phyloP scores from a whole-genome alignment of 495 filamentous ascomycete genomes.

The Penicillium subrubescens region DNA sequence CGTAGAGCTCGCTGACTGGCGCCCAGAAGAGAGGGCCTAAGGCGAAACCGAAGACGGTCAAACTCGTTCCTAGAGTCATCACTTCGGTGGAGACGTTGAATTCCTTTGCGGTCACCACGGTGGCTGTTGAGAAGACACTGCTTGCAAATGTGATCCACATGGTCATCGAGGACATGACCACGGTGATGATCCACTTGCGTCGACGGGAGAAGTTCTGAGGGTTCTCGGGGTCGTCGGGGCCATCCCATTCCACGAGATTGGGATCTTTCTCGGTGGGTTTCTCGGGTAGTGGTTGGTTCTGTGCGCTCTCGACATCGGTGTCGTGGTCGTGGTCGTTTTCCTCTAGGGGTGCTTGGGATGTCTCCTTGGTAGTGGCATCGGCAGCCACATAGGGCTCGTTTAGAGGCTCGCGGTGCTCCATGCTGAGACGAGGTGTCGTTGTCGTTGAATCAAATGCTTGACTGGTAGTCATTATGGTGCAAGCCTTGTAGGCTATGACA shows the following conservation, averaged over 20 bases:
- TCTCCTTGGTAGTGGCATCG: slow-evolving; percentile 7
- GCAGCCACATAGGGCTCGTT: slow-evolving; percentile 2
- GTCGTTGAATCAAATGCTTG: slow-evolving; percentile 22
- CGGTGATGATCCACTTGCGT: slow-evolving; percentile 72
- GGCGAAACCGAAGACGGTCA: slow-evolving; percentile 59
- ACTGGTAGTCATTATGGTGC: slow-evolving; percentile 8
- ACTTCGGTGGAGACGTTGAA: slow-evolving; percentile 57
- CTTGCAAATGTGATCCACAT: slow-evolving; percentile 62
- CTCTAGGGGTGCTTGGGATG: neutral
- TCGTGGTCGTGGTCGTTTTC: slow-evolving; percentile 8
- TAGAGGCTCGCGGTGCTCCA: slow-evolving; percentile 16
- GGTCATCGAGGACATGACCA: slow-evolving; percentile 59
- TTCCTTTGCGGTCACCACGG: slow-evolving; percentile 45
- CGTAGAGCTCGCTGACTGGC: slow-evolving; percentile 59
- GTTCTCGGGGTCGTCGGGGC: slow-evolving; percentile 65
- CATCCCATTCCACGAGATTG: slow-evolving; percentile 47
- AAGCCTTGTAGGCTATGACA: neutral
- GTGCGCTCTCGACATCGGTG: slow-evolving; percentile 26
- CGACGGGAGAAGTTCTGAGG: slow-evolving; percentile 65
- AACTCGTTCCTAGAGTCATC: slow-evolving; percentile 56
- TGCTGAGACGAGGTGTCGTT: slow-evolving; percentile 29
- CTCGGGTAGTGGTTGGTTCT: slow-evolving; percentile 7
- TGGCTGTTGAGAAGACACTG: slow-evolving; percentile 61
- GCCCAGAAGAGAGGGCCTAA: slow-evolving; percentile 58
- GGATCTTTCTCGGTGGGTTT: slow-evolving; percentile 36